phyloP scores from a whole-genome alignment of 768 basidiomycete species.

The Pleurotus salmoneostramineus region DNA sequence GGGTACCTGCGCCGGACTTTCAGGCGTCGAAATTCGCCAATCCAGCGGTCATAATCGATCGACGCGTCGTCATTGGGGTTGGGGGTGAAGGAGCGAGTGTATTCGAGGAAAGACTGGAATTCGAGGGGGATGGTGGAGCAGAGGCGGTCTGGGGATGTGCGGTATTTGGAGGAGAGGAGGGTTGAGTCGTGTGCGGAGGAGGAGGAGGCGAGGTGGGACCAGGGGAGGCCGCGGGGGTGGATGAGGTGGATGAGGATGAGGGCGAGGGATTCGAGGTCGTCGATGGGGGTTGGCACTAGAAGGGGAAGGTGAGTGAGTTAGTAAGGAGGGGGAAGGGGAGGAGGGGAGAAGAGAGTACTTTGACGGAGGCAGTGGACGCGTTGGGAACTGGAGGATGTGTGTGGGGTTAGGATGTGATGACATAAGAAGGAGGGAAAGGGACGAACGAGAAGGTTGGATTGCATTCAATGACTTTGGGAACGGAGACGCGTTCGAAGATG shows the following conservation, averaged over 20 bases:
- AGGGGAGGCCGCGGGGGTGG: background rate
- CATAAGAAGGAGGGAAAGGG: background rate
- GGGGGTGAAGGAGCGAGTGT: no score
- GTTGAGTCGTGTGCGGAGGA: background rate
- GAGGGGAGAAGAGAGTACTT: background rate
- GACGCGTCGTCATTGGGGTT: background rate
- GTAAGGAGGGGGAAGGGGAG: background rate
- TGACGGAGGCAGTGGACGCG: background rate
- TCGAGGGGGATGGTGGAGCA: background rate
- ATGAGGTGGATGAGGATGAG: background rate
- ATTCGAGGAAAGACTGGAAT: no score
- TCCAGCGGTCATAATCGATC: background rate
- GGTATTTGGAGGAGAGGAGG: background rate
- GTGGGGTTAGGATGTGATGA: background rate
- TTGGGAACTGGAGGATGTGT: background rate
- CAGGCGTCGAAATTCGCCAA: no score
- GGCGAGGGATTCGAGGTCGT: background rate
- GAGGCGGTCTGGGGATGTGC: background rate
- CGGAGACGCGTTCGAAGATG: background rate
- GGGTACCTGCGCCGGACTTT: no score
- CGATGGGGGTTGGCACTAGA: background rate
- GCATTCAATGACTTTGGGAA: background rate
- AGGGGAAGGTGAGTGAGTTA: background rate
- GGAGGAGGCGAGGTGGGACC: background rate
- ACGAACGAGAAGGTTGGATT: background rate